A percentile compares a stretch with the other conserved stretches of the same genome.
These are phyloP conservation scores for Ustilago vetiveriae DNA, from an alignment of 1,284 basidiomycete genomes.

Conservation along the genomic window DNA sequence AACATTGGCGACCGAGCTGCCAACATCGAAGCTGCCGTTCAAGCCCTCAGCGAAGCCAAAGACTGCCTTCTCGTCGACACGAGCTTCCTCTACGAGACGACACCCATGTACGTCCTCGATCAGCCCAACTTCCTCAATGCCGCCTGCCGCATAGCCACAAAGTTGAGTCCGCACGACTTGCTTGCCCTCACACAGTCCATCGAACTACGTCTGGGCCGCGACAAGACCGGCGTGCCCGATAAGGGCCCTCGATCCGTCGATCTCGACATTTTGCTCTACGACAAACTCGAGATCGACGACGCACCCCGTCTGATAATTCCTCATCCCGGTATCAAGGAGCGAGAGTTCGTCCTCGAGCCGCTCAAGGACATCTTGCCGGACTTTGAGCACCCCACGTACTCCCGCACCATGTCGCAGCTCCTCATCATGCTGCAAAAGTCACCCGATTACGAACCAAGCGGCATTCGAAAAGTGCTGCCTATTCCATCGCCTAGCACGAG, in stretches of 20 bases:
- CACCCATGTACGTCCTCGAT: constrained; percentile 93
- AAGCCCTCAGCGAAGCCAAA: constrained; percentile 68
- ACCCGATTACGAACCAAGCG: constrained; percentile 45
- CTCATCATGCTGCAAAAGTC: constrained; percentile 53
- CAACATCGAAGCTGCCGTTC: constrained; percentile 82
- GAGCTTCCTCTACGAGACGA: constrained; percentile 91
- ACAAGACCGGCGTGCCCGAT: constrained; percentile 74
- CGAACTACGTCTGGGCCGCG: constrained; percentile 81
- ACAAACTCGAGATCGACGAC: constrained; percentile 74
- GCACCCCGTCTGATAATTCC: constrained; percentile 80
- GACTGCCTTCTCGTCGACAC: constrained; percentile 74
- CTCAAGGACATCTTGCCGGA: constrained; percentile 74
- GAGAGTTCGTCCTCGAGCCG: constrained; percentile 91
- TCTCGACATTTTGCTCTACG: constrained; percentile 87
- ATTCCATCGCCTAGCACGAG: constrained; percentile 28
- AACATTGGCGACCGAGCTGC: constrained; percentile 87
- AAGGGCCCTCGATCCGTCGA: constrained; percentile 92
- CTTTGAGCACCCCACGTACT: constrained; percentile 61
- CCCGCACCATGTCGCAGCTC: constrained; percentile 58
- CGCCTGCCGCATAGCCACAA: constrained; percentile 84
- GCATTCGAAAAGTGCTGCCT: constrained; percentile 51
- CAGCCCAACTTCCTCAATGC: constrained; percentile 92
- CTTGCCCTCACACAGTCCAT: constrained; percentile 78
- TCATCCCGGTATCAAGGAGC: constrained; percentile 81
- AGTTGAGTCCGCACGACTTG: constrained; percentile 74